Evolutionary conservation across 2,329 filamentous ascomycete genomes (phyloP).

Genomic region (Simplicillium sp.): DNA sequence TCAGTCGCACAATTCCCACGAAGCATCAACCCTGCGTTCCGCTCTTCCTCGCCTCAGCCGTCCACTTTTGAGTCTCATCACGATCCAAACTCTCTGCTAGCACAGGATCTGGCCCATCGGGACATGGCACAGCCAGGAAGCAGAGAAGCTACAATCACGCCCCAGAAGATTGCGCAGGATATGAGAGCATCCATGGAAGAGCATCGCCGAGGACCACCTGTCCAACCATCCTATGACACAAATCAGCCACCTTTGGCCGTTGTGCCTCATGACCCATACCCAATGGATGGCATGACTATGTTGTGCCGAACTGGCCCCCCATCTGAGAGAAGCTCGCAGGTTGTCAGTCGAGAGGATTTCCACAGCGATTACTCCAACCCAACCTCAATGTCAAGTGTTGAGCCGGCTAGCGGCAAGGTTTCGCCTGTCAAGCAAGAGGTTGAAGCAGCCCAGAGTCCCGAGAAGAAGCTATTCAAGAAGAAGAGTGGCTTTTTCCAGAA

Average conservation of each 20-base stretch:
- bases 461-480: slow-evolving; percentile 59
- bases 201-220: slow-evolving; percentile 11
- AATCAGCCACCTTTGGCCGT: slow-evolving; percentile 35
- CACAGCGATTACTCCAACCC: slow-evolving; percentile 86
- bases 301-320: slow-evolving; percentile 69
- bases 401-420: slow-evolving; percentile 62
- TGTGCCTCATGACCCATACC: slow-evolving; percentile 88
- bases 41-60: slow-evolving; percentile 91
- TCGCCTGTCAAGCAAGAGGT: slow-evolving; percentile 63
- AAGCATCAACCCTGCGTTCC: slow-evolving; percentile 90
- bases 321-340: slow-evolving; percentile 41
- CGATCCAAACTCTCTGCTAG: slow-evolving; percentile 68
- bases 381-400: slow-evolving; percentile 80
- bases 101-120: slow-evolving; percentile 56
- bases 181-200: slow-evolving; percentile 15
- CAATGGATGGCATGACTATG: slow-evolving; percentile 94
- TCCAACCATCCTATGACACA: slow-evolving; percentile 25
- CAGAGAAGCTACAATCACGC: slow-evolving; percentile 40
- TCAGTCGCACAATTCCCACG: slow-evolving; percentile 93
- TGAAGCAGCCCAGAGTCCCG: slow-evolving; percentile 38
- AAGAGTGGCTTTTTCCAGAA: slow-evolving; percentile 88
- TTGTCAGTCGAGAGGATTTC: slow-evolving; percentile 73
- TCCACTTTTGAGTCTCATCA: slow-evolving; percentile 90
- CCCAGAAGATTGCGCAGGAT: slow-evolving; percentile 33
- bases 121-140: slow-evolving; percentile 34